Evolutionary conservation across 257 asterid genomes (phyloP), one percentile per base, ranked within the genome.

Genomic region (Solanum lycopersicoides): DNA sequence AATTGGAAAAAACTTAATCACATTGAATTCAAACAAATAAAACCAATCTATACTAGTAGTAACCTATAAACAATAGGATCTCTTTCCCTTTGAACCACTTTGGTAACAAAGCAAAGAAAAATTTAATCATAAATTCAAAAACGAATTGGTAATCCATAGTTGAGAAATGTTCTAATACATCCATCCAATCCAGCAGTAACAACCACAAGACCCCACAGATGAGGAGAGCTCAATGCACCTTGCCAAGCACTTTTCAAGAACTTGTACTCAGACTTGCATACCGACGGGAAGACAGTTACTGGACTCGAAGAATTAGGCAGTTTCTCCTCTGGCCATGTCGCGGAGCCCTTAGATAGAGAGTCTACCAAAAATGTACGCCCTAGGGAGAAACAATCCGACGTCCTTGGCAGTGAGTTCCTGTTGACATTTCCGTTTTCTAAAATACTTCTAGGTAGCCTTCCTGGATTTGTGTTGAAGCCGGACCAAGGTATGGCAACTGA

Each of bases 121-220:
- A 16, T 77, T 7, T 77, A 63, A 16, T 25, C 59, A 42, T 80
- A 80, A 28, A 47, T 77, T 95, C 94, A 95, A 77, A 95, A 92
- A 53, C 94, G 92, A 11, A 95, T 88, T 14, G 98, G 99, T 89
- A 96, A 88, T 65, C 98, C 98, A 66, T 96, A 92, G 39, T 96
- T 96, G 79, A 96, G 98, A 92, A 95, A 96, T 41, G 98, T 95
- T 86, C 96, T 91, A 76, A 96, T 96, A 88, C 98, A 92, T 20
- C 98, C 99, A 83, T 96, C 99, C 98, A 92, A 94, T 21, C 99
- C 98, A n/a, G 97, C 99, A 28, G 98, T 96, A 5, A 96, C 99
- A 20, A 95, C 88, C 86, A 96, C 99, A 39, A 92, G 94, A 16
- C 99, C 98, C 99, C 99, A 96, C 87, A 90, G 88, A 88, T 96